These are phyloP conservation scores for Lippia alba DNA, from an alignment of 305 asterid genomes.

Conservation along the genomic window DNA sequence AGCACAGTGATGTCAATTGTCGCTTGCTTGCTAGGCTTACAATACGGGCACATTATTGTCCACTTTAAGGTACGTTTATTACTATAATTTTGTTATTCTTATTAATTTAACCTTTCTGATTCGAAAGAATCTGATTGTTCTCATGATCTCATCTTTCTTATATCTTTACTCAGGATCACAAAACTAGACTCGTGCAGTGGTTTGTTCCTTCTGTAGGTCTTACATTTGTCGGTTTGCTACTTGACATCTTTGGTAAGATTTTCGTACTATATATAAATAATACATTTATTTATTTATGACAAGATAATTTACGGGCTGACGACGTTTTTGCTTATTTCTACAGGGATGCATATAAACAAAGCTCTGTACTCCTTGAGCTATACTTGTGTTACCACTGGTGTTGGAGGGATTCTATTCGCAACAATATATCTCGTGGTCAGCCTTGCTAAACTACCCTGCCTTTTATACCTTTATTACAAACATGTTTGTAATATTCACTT, in stretches of 20 bases:
- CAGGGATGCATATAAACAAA: constrained; percentile 77
- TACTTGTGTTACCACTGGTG: constrained; percentile 64
- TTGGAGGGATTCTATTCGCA: constrained; percentile 67
- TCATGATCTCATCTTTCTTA: constrained; percentile 4
- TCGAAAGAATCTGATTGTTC: constrained; percentile 10
- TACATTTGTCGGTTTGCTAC: constrained; percentile 48
- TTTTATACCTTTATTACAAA: not conserved
- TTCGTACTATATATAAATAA: not conserved
- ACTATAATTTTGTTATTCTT: not conserved
- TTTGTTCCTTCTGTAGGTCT: constrained; percentile 51
- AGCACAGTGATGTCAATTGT: constrained; percentile 76
- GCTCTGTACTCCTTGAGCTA: constrained; percentile 72
- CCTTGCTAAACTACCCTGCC: not conserved
- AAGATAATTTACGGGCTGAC: not conserved
- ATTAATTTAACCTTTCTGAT: not conserved
- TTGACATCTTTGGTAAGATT: constrained; percentile 54
- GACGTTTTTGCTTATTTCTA: constrained; percentile 11
- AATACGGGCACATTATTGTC: constrained; percentile 65
- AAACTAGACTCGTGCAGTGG: constrained; percentile 58
- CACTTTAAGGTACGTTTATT: constrained; percentile 62
- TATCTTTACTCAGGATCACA: constrained; percentile 62
- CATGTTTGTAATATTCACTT: not conserved
- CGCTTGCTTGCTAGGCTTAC: constrained; percentile 66
- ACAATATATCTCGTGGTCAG: constrained; percentile 62
- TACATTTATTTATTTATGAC: no score